phyloP scores from a whole-genome alignment of 164 flowering plant species.

The Stephania cephalantha region DNA sequence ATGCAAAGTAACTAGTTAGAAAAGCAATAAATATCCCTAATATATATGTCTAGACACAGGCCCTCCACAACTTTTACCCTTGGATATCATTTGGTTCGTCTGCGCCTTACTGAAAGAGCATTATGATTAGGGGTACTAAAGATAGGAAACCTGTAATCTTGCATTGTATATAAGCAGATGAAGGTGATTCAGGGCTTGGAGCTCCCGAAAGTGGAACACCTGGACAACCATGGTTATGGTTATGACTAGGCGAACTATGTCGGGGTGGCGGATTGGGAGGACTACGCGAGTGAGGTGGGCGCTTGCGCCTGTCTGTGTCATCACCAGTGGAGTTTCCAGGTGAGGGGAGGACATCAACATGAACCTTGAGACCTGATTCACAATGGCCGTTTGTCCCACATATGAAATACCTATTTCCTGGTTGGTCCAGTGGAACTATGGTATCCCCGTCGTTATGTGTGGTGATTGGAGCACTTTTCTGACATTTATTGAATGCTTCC shows the following conservation, averaged over 20 bases:
- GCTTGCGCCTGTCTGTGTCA: too few relatives aligned
- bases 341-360: constrained; percentile 15
- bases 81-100: background rate
- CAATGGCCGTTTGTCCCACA: constrained; percentile 33
- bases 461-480: constrained; percentile 17
- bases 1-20: background rate
- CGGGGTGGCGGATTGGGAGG: background rate
- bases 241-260: too few relatives aligned
- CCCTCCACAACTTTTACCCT: background rate
- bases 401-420: constrained; percentile 30
- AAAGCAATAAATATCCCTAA: background rate
- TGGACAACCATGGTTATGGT: too few relatives aligned
- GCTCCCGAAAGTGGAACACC: background rate
- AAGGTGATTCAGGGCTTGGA: background rate
- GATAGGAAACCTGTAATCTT: background rate
- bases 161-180: background rate
- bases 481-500: constrained; percentile 21
- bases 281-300: background rate
- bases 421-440: constrained; percentile 18
- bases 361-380: constrained; percentile 13
- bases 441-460: constrained; percentile 26
- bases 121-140: background rate
- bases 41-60: background rate
- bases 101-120: background rate
- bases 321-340: background rate